Base-by-base conservation (phyloP, 2,329 filamentous ascomycete genomes). In the Teratosphaeriaceae sp. region DNA sequence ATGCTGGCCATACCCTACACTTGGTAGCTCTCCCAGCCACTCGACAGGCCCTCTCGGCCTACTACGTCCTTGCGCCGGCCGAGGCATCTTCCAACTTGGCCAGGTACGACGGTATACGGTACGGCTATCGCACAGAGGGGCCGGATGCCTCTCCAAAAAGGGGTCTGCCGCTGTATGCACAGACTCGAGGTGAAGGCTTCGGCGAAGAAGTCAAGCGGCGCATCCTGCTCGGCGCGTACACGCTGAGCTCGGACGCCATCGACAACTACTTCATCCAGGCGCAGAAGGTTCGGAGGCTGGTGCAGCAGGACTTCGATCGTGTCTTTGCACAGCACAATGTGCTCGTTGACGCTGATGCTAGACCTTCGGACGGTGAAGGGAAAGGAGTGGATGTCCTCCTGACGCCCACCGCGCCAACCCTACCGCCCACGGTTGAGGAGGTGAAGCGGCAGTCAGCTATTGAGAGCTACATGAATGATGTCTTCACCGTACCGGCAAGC, bases 251-350 rank as follows among this genome's bases (percentile, higher is more conserved):
- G 0, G 80, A 85, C 48, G 88, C 88, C 8, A 92, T 94, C 59
- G 85, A 95, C 63, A 98, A 97, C 62, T 96, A 97, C 65, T 98
- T 98, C 59, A 78, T 95, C 49, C 85, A 95, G 62, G 92, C 92
- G 35, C 92, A 98, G 66, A 84, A 83, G 51, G 79, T 96, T 29
- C 82, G 92, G 1, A 76, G 87, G 42, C 71, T 94, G 15, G 86
- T 98, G 2, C 84, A 92, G 60, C 70, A 72, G 24, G 92, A 98
- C 59, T 98, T 98, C 61, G 80, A 97, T 64, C 68, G 74, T 2
- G 81, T 86, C 0, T 96, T 98, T 60, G 65, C 67, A 13, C 65
- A 79, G 33, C 67, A 68, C 3, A 89, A 95, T 58, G 84, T 84
- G 2, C 72, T 97, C 3, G 71, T 69, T 1, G 64, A 68, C 20